A percentile compares a stretch with the other conserved stretches of the same genome.
Conservation (phyloP, 2,329 filamentous ascomycete genomes). For the Dactylellina leptospora region DNA sequence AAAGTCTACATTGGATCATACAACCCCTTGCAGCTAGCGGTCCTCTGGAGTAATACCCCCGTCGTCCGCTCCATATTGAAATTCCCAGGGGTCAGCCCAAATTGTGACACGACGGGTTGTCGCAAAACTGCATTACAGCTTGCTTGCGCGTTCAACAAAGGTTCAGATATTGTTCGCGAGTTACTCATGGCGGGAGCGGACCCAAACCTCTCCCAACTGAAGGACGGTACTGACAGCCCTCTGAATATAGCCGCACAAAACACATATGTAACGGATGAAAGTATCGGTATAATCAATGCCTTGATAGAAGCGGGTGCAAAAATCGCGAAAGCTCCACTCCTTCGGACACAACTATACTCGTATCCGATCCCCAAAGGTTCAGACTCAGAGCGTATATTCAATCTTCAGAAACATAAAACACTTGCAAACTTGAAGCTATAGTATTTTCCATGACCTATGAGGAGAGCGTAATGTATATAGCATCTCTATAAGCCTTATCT, state of each 20-base stretch:
- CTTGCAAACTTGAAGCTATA: too few relatives aligned
- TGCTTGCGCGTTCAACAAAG: neutral
- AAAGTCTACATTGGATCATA: neutral
- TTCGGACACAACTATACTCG: too few relatives aligned
- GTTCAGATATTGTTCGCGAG: neutral
- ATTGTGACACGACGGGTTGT: neutral
- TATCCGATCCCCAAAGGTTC: too few relatives aligned
- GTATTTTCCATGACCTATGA: too few relatives aligned
- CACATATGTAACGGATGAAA: neutral
- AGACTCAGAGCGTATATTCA: too few relatives aligned
- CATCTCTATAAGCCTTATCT: too few relatives aligned
- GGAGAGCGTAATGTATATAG: too few relatives aligned
- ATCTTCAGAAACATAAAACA: too few relatives aligned
- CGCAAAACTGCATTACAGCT: constrained; percentile 10
- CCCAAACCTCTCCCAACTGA: neutral
- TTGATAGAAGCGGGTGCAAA: constrained; percentile 1
- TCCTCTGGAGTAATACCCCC: neutral
- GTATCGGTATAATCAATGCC: neutral
- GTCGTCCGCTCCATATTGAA: neutral
- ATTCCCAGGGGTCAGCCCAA: neutral
- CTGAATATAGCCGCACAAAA: neutral
- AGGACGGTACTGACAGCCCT: neutral
- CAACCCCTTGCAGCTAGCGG: neutral
- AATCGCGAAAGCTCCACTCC: neutral
- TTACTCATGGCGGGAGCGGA: neutral